These are phyloP conservation scores for Pythium grandisporangium DNA, from an alignment of 352 stramenopile genomes.

Conservation along the genomic window DNA sequence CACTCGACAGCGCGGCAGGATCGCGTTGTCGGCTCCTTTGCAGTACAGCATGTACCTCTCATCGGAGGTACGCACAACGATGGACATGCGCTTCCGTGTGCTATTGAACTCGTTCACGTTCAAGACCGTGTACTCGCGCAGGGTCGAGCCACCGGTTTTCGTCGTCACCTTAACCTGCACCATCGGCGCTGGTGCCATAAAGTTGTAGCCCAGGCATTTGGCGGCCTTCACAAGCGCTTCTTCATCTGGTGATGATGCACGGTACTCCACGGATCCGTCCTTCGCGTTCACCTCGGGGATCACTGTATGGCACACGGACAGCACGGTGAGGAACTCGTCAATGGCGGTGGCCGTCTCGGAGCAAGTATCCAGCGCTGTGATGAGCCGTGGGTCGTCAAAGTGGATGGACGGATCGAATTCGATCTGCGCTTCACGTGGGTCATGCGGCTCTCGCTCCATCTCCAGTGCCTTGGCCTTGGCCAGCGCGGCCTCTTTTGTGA, in stretches of 20 bases:
- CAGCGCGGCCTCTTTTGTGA: too few relatives aligned
- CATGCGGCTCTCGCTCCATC: conserved; percentile 12
- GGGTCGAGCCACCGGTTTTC: conserved; percentile 18
- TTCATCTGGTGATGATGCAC: conserved; percentile 90
- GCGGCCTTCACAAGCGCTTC: conserved; percentile 89
- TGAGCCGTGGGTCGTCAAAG: conserved; percentile 60
- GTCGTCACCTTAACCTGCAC: conserved; percentile 39
- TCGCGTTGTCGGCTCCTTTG: conserved; percentile 84
- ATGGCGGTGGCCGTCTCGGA: conserved; percentile 16
- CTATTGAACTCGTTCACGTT: conserved; percentile 86
- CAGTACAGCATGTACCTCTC: conserved; percentile 43
- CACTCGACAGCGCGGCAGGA: conserved; percentile 43
- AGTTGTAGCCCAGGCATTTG: conserved; percentile 74
- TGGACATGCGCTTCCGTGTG: conserved; percentile 97
- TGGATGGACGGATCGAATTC: conserved; percentile 53
- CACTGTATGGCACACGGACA: conserved; percentile 71
- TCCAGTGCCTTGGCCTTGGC: not conserved
- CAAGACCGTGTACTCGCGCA: conserved; percentile 49
- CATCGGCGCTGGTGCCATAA: conserved; percentile 52
- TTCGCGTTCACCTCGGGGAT: conserved; percentile 48
- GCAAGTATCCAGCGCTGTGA: conserved; percentile 26
- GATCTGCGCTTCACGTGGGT: conserved; percentile 47
- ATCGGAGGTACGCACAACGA: conserved; percentile 75
- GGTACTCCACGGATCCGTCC: conserved; percentile 51
- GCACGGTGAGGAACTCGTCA: conserved; percentile 61